Evolutionary conservation across 371 early-diverging fungal genomes (phyloP).

Genomic region (Mortierella sp.): DNA sequence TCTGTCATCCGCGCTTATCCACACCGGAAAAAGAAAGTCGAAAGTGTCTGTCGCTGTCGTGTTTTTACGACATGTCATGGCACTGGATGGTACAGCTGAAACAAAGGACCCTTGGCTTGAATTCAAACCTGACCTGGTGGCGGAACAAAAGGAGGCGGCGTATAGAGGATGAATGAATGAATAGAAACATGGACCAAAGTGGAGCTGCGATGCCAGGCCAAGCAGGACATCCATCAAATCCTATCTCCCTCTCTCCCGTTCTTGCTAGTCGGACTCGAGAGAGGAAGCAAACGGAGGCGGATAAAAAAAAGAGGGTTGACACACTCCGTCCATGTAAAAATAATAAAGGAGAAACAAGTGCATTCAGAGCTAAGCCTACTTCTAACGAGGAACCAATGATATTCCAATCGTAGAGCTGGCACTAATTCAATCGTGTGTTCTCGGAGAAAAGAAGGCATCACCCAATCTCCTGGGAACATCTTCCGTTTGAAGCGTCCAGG

Average conservation of each 20-base stretch:
- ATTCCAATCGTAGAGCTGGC: not conserved
- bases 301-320: not conserved
- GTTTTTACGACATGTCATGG: not conserved
- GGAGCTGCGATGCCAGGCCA: not conserved
- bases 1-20: not conserved
- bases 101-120: constrained; percentile 5
- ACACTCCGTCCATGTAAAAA: not conserved
- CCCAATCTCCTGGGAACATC: not conserved
- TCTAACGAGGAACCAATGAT: not conserved
- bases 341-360: not conserved
- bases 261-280: not conserved
- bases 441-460: not conserved
- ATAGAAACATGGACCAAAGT: no score
- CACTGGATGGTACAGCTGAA: not conserved
- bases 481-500: not conserved
- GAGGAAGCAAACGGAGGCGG: not conserved
- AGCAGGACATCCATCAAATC: not conserved
- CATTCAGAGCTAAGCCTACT: not conserved
- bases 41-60: not conserved
- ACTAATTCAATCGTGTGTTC: not conserved
- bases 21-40: not conserved
- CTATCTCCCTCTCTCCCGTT: not conserved
- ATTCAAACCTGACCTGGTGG: not conserved
- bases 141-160: not conserved
- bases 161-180: no score